phyloP scores from a whole-genome alignment of 768 basidiomycete species.

The Suillus subaureus region DNA sequence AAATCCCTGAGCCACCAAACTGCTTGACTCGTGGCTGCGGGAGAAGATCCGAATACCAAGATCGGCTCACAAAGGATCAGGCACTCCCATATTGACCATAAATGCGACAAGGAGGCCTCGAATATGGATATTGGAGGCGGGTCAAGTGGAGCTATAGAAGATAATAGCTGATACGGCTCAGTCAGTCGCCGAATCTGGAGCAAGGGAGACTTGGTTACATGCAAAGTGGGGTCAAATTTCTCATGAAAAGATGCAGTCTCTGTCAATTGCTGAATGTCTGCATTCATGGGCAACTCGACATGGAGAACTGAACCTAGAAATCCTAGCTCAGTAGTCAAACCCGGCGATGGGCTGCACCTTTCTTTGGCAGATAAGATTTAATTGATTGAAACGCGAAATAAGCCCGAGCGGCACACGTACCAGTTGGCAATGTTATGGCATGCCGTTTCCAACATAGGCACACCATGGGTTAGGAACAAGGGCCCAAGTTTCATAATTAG shows the following conservation, averaged over 20 bases:
- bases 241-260: slow-evolving; percentile 53
- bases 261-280: slow-evolving; percentile 74
- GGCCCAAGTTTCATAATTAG: slow-evolving; percentile 72
- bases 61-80: slow-evolving; percentile 89
- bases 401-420: slow-evolving; percentile 45
- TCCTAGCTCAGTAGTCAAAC: slow-evolving; percentile 72
- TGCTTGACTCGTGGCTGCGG: slow-evolving; percentile 82
- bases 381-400: slow-evolving; percentile 6
- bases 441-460: slow-evolving; percentile 81
- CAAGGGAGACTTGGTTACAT: slow-evolving; percentile 38
- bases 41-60: slow-evolving; percentile 77
- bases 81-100: slow-evolving; percentile 95
- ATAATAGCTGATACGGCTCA: slow-evolving; percentile 56
- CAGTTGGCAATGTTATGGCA: slow-evolving; percentile 86
- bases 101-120: slow-evolving; percentile 62
- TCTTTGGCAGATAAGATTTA: slow-evolving; percentile 42
- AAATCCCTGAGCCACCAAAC: slow-evolving; percentile 93
- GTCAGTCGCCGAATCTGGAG: background rate
- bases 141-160: slow-evolving; percentile 58
- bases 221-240: slow-evolving; percentile 52
- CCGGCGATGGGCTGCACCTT: slow-evolving; percentile 78
- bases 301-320: slow-evolving; percentile 79
- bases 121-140: slow-evolving; percentile 63
- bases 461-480: slow-evolving; percentile 69
- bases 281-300: slow-evolving; percentile 66